phyloP scores from a whole-genome alignment of 2,329 filamentous ascomycete genomes.

The Colletotrichum somersetense region DNA sequence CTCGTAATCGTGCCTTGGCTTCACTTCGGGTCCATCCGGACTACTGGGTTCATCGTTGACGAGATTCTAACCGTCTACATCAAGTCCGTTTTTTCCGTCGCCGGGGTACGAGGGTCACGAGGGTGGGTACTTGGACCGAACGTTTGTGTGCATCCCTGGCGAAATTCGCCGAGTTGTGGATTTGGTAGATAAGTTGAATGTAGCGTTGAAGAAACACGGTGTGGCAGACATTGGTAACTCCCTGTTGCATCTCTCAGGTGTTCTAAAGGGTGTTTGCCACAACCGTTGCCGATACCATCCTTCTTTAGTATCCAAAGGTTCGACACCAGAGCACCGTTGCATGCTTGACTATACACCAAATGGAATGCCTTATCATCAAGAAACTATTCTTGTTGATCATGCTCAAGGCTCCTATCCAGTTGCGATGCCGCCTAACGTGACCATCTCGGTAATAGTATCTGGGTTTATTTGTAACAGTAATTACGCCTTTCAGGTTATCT shows the following conservation, averaged over 20 bases:
- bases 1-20: too few species aligned
- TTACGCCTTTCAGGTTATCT: neutral
- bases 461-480: neutral
- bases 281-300: constrained; percentile 8
- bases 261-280: neutral
- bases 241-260: constrained; percentile 5
- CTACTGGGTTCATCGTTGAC: constrained; percentile 16
- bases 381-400: too few species aligned
- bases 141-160: neutral
- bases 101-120: constrained; percentile 14
- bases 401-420: neutral
- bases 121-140: too few species aligned
- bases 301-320: too few species aligned
- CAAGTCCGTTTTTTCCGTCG: neutral
- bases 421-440: neutral
- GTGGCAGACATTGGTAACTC: neutral
- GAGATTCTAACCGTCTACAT: constrained; percentile 6
- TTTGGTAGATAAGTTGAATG: neutral
- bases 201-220: neutral
- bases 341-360: neutral
- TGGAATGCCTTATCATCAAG: too few species aligned
- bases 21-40: neutral
- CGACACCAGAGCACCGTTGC: neutral
- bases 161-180: neutral
- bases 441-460: neutral